Base-by-base conservation (phyloP, 2,329 filamentous ascomycete genomes). In the Aureobasidium sp. region DNA sequence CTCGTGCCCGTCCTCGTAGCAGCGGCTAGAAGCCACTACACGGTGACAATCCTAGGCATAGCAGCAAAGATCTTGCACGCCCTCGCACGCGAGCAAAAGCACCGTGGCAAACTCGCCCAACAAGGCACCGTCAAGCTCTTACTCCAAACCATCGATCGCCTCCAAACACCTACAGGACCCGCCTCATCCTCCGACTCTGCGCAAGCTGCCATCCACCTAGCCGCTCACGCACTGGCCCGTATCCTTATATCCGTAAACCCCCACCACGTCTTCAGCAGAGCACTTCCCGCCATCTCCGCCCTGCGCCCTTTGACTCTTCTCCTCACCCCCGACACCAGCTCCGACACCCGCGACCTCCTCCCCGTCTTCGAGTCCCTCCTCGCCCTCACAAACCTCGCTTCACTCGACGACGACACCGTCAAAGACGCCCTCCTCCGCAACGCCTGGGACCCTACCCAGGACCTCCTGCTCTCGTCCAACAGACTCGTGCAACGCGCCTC, bases 301-400 rank as follows among this genome's bases (percentile, higher is more conserved):
- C 86, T 97, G 60, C 84, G 89, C 0, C 90, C 93, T 0, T 82
- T 99, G 1, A 74, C 88, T 7, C 84, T 84, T 21, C 87, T 97
- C 58, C 80, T 97, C 17, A 76, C 82, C 0, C 82, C 84, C 6
- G 84, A 88, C 54, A 81, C 84, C 4, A 74, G 69, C 25, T 75
- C 77, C 61, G 77, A 79, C 57, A 83, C 83, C 1, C 83, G 87
- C 55, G 89, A 96, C 71, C 82, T 97, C 15, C 81, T 99, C 0
- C 91, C 94, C 0, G 86, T 88, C 0, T 99, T 97, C 66, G 94
- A 99, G 74, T 82, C 88, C 0, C 81, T 99, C 9, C 87, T 97
- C 72, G 93, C 94, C 0, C 82, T 99, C 37, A 97, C 94, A 0
- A 99, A 99, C 67, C 82, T 99, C 8, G 94, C 93, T 0, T 95